Percentiles rank a stretch among this genome's conserved stretches.
phyloP scores from a whole-genome alignment of 1,139 yeast species.

The Candida tropicalis region DNA sequence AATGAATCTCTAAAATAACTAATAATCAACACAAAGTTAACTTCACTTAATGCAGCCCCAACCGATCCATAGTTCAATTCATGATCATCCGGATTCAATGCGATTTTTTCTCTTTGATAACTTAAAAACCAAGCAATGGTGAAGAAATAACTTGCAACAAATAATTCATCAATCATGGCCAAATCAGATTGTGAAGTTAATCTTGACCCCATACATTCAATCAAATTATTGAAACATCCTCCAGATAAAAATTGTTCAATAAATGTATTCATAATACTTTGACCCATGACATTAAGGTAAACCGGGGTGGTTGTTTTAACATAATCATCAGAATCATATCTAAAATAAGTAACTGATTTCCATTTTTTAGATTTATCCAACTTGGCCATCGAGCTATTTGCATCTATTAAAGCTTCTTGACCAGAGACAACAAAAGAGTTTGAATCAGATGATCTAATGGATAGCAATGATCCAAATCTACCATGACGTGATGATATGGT shows the following conservation, averaged over 20 bases:
- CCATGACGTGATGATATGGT: slow-evolving; percentile 78
- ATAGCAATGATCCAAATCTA: slow-evolving; percentile 83
- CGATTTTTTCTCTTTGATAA: slow-evolving; percentile 34
- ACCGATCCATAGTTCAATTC: slow-evolving; percentile 58
- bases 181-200: slow-evolving; percentile 33
- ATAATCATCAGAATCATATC: slow-evolving; percentile 48
- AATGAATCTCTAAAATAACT: slow-evolving; percentile 57
- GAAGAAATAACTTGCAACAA: slow-evolving; percentile 54
- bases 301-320: slow-evolving; percentile 26
- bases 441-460: slow-evolving; percentile 61
- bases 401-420: slow-evolving; percentile 60
- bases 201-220: slow-evolving; percentile 29
- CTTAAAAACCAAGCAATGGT: slow-evolving; percentile 71
- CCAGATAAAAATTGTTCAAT: slow-evolving; percentile 60
- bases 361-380: slow-evolving; percentile 72
- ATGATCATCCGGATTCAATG: slow-evolving; percentile 24
- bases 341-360: slow-evolving; percentile 50
- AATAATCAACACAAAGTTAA: slow-evolving; percentile 62
- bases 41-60: slow-evolving; percentile 67
- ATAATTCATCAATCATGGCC: slow-evolving; percentile 34
- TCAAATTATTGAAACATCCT: slow-evolving; percentile 73
- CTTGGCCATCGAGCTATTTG: slow-evolving; percentile 51
- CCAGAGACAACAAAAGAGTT: slow-evolving; percentile 73
- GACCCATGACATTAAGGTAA: slow-evolving; percentile 34
- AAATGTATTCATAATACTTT: slow-evolving; percentile 47